These are phyloP conservation scores for Fragilaria crotonensis DNA, from an alignment of 108 stramenopile species.

Conservation along the genomic window DNA sequence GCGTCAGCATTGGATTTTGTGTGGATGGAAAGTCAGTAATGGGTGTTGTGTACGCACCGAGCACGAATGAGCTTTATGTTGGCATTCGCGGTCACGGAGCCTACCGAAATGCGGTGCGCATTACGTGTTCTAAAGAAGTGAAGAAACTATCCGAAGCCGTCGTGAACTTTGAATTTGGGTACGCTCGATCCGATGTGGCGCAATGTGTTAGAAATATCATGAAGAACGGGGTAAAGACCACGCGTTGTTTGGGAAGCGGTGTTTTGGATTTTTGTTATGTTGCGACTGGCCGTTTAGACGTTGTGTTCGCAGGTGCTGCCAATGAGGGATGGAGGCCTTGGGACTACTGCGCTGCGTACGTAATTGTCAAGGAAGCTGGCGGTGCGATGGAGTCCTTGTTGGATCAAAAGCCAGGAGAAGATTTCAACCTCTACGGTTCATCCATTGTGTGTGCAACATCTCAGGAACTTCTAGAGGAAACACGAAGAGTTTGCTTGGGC, in stretches of 20 bases:
- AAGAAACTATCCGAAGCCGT: constrained; percentile 47
- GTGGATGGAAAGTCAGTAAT: constrained; percentile 52
- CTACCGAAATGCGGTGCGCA: constrained; percentile 64
- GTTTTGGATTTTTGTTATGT: constrained; percentile 82
- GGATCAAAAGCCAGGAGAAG: constrained; percentile 8
- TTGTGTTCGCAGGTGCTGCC: constrained; percentile 76
- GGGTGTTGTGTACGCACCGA: constrained; percentile 88
- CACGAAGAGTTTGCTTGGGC: constrained; percentile 7
- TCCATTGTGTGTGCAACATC: constrained; percentile 56
- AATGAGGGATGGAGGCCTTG: constrained; percentile 71
- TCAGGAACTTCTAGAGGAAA: constrained; percentile 32
- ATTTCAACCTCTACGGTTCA: constrained; percentile 66
- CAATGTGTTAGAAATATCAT: constrained; percentile 43
- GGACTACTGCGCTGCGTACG: constrained; percentile 76
- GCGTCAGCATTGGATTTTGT: constrained; percentile 90
- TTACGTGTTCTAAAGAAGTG: background rate
- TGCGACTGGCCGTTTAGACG: constrained; percentile 69
- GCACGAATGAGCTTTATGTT: constrained; percentile 76
- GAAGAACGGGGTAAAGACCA: constrained; percentile 54
- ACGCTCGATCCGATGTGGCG: constrained; percentile 42
- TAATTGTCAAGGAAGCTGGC: constrained; percentile 68
- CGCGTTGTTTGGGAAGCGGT: constrained; percentile 70
- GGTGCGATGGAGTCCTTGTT: constrained; percentile 35
- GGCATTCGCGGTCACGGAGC: constrained; percentile 74
- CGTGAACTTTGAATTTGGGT: constrained; percentile 85